A percentile compares a stretch with the other conserved stretches of the same genome.
phyloP scores from a whole-genome alignment of 2,329 filamentous ascomycete species.

The Ascochyta lentis region DNA sequence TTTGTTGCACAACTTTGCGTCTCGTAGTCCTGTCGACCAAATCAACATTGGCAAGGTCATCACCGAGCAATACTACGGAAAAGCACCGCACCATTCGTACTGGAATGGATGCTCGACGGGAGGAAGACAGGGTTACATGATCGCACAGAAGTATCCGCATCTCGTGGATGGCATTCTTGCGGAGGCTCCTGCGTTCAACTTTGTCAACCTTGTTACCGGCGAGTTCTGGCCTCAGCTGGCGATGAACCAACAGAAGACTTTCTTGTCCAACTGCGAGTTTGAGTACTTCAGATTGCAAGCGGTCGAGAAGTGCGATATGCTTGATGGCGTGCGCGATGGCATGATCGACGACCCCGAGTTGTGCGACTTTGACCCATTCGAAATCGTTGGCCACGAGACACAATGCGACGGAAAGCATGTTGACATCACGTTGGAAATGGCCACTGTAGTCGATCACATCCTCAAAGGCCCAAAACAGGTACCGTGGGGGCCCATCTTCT shows the following conservation, averaged over 20 bases:
- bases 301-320: slow-evolving; percentile 36
- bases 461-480: slow-evolving; percentile 25
- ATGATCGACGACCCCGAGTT: slow-evolving; percentile 34
- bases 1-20: slow-evolving; percentile 49
- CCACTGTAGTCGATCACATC: slow-evolving; percentile 27
- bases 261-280: slow-evolving; percentile 37
- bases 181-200: slow-evolving; percentile 39
- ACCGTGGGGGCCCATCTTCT: slow-evolving; percentile 18
- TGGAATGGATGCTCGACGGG: slow-evolving; percentile 47
- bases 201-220: slow-evolving; percentile 27
- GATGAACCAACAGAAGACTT: slow-evolving; percentile 36
- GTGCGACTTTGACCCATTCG: slow-evolving; percentile 34
- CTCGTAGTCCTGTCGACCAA: slow-evolving; percentile 47
- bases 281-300: slow-evolving; percentile 29
- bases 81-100: slow-evolving; percentile 41
- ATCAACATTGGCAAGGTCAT: slow-evolving; percentile 45
- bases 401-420: slow-evolving; percentile 27
- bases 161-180: slow-evolving; percentile 46
- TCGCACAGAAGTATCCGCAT: slow-evolving; percentile 43
- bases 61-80: slow-evolving; percentile 44
- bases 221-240: slow-evolving; percentile 36
- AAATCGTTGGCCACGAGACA: slow-evolving; percentile 22
- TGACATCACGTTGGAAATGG: slow-evolving; percentile 29
- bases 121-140: slow-evolving; percentile 44
- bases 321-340: slow-evolving; percentile 44